Percentiles rank a stretch among this genome's conserved stretches.
Evolutionary conservation across 495 filamentous ascomycete genomes (phyloP).

Genomic region (Daldinia bambusicola): DNA sequence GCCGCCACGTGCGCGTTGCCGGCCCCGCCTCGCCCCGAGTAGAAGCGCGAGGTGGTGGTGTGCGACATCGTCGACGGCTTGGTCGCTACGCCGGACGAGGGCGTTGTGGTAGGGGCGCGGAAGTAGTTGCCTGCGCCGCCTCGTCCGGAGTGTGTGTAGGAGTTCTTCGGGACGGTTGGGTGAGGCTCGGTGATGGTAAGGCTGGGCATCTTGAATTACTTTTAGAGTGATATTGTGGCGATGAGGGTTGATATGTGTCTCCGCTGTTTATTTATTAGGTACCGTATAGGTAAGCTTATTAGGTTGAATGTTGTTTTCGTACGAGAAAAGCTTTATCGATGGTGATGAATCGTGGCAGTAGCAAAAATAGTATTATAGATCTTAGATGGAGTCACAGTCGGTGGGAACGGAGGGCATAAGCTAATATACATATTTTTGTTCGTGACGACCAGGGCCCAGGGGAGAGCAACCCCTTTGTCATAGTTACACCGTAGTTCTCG

Average conservation of each 20-base stretch:
- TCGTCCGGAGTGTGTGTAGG: slow-evolving; percentile 79
- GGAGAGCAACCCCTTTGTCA: slow-evolving; percentile 46
- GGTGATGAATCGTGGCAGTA: background rate
- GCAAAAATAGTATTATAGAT: background rate
- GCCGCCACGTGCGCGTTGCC: slow-evolving; percentile 80
- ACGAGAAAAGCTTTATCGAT: background rate
- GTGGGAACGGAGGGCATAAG: slow-evolving; percentile 25
- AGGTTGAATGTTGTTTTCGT: background rate
- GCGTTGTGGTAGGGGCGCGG: slow-evolving; percentile 70
- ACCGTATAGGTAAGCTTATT: no score
- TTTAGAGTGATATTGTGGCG: background rate
- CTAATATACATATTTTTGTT: slow-evolving; percentile 40
- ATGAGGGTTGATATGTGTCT: background rate
- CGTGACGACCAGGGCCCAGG: slow-evolving; percentile 27
- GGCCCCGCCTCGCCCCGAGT: slow-evolving; percentile 86
- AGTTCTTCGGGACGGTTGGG: slow-evolving; percentile 72
- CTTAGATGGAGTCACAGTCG: background rate
- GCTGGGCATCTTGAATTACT: slow-evolving; percentile 47
- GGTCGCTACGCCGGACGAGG: slow-evolving; percentile 53
- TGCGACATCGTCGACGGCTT: slow-evolving; percentile 34
- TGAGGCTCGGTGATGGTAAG: slow-evolving; percentile 84
- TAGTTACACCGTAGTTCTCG: slow-evolving; percentile 37
- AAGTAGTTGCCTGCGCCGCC: slow-evolving; percentile 91
- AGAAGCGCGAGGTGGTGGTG: slow-evolving; percentile 66
- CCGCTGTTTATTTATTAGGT: background rate